Conservation (phyloP, 768 basidiomycete species). For the Hericium rajendrae region DNA sequence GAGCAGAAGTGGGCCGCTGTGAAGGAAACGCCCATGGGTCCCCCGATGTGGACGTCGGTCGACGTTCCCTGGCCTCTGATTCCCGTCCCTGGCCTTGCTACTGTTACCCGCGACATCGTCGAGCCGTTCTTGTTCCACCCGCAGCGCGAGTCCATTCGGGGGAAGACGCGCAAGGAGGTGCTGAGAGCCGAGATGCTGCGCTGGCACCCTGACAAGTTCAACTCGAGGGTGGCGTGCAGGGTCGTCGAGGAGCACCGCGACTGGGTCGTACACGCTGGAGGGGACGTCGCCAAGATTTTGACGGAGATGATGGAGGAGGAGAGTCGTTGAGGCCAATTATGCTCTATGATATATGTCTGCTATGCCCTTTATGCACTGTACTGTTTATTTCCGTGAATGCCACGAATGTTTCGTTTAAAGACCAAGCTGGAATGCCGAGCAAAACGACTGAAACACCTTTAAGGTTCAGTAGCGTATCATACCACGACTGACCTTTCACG, state of each 20-base stretch:
- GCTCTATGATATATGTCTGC: no score
- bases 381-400: no score
- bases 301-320: slow-evolving; percentile 11
- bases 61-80: slow-evolving; percentile 40
- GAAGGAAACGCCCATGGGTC: not conserved
- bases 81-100: slow-evolving; percentile 11
- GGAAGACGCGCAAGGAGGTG: slow-evolving; percentile 25
- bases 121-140: slow-evolving; percentile 32
- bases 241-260: slow-evolving; percentile 25
- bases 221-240: slow-evolving; percentile 25
- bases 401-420: no score
- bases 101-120: slow-evolving; percentile 29
- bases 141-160: slow-evolving; percentile 19
- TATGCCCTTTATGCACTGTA: no score
- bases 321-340: no score
- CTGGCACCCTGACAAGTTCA: slow-evolving; percentile 51
- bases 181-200: slow-evolving; percentile 37
- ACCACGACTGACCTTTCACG: no score
- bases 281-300: slow-evolving; percentile 31
- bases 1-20: slow-evolving; percentile 9
- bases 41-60: slow-evolving; percentile 15
- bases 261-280: slow-evolving; percentile 27
- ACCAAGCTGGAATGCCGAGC: no score
- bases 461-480: no score
- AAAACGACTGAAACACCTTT: no score